These are phyloP conservation scores for Alternaria gansuensis DNA, from an alignment of 2,329 filamentous ascomycete species.

Conservation along the genomic window DNA sequence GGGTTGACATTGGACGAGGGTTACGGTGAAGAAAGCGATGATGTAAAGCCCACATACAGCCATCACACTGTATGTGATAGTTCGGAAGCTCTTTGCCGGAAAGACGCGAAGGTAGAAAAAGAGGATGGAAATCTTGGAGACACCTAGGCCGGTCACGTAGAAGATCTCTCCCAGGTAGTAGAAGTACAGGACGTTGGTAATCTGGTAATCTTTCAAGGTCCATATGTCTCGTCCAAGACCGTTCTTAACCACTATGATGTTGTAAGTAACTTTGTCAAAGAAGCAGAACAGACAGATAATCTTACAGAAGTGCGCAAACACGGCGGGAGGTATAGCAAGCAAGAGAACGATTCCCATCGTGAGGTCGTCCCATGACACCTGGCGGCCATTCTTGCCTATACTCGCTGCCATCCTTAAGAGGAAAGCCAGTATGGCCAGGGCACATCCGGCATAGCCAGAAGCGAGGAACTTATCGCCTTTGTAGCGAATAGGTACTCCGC, in stretches of 20 bases:
- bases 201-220: conserved; percentile 54
- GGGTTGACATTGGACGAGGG: conserved; percentile 61
- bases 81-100: conserved; percentile 39
- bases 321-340: conserved; percentile 33
- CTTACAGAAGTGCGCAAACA: conserved; percentile 27
- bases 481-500: conserved; percentile 49
- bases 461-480: conserved; percentile 42
- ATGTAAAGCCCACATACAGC: conserved; percentile 39
- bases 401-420: conserved; percentile 49
- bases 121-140: conserved; percentile 49
- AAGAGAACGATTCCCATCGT: conserved; percentile 53
- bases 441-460: conserved; percentile 41
- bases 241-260: conserved; percentile 25
- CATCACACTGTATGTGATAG: conserved; percentile 37
- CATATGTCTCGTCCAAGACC: conserved; percentile 64
- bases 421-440: conserved; percentile 46
- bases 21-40: conserved; percentile 59
- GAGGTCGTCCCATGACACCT: conserved; percentile 52
- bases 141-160: conserved; percentile 42
- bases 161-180: conserved; percentile 44
- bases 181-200: conserved; percentile 56
- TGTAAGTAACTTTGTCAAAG: conserved; percentile 2
- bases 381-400: conserved; percentile 45
- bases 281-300: too few species aligned
- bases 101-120: conserved; percentile 50